Evolutionary conservation across 805 yeast species (phyloP), one percentile per base, ranked within the genome.

Genomic region (Metschnikowia drakensbergensis): DNA sequence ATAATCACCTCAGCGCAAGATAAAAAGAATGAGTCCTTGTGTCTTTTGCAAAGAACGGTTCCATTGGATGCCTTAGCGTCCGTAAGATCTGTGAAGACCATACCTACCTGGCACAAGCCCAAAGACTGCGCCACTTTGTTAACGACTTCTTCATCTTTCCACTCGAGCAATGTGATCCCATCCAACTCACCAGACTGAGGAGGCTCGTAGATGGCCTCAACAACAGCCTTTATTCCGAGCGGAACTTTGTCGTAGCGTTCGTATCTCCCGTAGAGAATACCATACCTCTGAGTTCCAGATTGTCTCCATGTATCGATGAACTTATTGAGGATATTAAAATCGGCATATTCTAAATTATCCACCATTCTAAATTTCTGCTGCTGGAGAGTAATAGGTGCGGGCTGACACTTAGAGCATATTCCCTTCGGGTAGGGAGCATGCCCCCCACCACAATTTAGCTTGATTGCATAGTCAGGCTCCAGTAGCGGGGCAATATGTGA

Each of bases 391-490:
- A 94, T 88, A 0, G 97, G 94, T 1, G 96, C 83, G 0, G 99
- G 98, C 66, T 92, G 98, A 68, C 99, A 92, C 66, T 90, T 88
- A 11, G 96, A 87, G 62, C 99, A 92, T 56, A 94, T 90, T 0
- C 97, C 97, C 45, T 72, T 77, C 1, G 99, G 98, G 89, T 96
- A 94, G 6, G 96, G 92, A 34, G 84, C 81, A 65, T 92, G 99
- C 0, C 96, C 96, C 37, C 81, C 75, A 0, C 74, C 76, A 63
- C 98, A 92, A 10, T 75, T 67, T 46, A 75, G 72, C 53, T 82
- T 70, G 29, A 92, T 88, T 46, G 71, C 67, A 63, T 77, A 94
- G 58, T 81, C 71, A 2, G 92, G 86, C 58, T 83, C 86, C 22
- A 83, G 77, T 48, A 90, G 67, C 3, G 97, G 96, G 1, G 92